Conservation (phyloP, 2,329 filamentous ascomycete species). For the Penicillium psychrosexuale region DNA sequence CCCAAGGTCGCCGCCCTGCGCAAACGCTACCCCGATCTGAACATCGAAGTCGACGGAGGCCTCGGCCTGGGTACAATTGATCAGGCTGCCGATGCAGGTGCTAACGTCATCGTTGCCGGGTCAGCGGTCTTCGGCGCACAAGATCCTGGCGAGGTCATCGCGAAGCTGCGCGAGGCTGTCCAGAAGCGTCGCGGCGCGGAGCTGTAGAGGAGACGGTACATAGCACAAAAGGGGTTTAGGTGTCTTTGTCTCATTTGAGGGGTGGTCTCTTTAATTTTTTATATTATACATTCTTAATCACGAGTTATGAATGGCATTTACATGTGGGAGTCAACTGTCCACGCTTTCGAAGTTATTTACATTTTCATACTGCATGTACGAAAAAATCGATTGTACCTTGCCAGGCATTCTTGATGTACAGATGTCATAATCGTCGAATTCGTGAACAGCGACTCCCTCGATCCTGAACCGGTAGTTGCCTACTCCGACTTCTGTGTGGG, state of each 20-base stretch:
- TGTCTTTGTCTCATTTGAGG: slow-evolving; percentile 5
- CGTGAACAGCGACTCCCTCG: slow-evolving; percentile 17
- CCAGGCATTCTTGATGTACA: slow-evolving; percentile 16
- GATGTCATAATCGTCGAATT: slow-evolving; percentile 16
- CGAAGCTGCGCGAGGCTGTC: slow-evolving; percentile 74
- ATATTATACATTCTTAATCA: slow-evolving; percentile 20
- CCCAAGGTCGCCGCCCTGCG: slow-evolving; percentile 87
- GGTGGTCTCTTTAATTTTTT: background rate
- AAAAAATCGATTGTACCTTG: background rate
- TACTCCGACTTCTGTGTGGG: slow-evolving; percentile 11
- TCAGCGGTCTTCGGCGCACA: slow-evolving; percentile 93
- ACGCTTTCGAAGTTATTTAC: slow-evolving; percentile 2
- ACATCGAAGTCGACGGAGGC: slow-evolving; percentile 97
- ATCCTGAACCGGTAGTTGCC: slow-evolving; percentile 12
- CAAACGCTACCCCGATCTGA: slow-evolving; percentile 79
- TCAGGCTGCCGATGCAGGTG: slow-evolving; percentile 88
- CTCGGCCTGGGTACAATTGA: slow-evolving; percentile 85
- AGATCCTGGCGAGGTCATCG: slow-evolving; percentile 82
- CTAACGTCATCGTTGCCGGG: slow-evolving; percentile 96
- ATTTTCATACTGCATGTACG: background rate
- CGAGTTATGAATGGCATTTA: slow-evolving; percentile 22
- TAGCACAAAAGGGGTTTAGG: slow-evolving; percentile 18
- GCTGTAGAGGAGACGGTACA: slow-evolving; percentile 5
- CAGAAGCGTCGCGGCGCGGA: slow-evolving; percentile 52
- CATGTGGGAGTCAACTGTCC: background rate